Percentiles rank a stretch among this genome's conserved stretches.
Conservation (phyloP, 495 filamentous ascomycete species). For the Neurospora sp. region DNA sequence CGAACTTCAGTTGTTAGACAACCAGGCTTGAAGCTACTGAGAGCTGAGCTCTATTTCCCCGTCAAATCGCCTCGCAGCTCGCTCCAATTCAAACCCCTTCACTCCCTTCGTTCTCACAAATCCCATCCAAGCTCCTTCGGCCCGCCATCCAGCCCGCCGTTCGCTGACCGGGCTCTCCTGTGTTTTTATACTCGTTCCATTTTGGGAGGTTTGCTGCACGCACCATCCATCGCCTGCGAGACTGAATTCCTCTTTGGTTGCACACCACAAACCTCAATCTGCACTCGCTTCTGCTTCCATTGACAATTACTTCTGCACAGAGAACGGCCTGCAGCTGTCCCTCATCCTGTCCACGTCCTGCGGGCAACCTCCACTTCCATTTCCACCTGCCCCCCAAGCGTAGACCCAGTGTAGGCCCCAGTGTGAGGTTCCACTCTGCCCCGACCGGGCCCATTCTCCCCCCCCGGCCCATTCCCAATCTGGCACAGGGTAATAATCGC, state of each 20-base stretch:
- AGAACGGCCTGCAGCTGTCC: not conserved
- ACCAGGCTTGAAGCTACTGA: not conserved
- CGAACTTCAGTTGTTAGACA: not conserved
- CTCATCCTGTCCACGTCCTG: not conserved
- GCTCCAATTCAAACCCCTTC: not conserved
- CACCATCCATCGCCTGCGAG: not conserved
- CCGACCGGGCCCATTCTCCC: not conserved
- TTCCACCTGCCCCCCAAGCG: not conserved
- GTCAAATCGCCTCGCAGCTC: not conserved
- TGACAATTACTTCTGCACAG: not conserved
- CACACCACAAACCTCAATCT: not conserved
- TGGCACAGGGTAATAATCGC: slow-evolving; percentile 19
- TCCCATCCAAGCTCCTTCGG: not conserved
- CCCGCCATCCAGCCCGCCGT: not conserved
- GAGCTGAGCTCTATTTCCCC: not conserved
- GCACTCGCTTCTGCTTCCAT: not conserved
- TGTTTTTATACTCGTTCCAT: not conserved
- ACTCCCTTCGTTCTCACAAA: not conserved
- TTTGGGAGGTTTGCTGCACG: not conserved
- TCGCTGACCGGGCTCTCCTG: not conserved
- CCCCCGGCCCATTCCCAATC: slow-evolving; percentile 9
- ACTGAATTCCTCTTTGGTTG: not conserved
- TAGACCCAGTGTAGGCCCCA: not conserved
- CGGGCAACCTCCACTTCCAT: not conserved
- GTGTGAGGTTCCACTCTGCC: not conserved